Evolutionary conservation across 495 filamentous ascomycete genomes (phyloP).

Genomic region (Aspergillus biplanus): DNA sequence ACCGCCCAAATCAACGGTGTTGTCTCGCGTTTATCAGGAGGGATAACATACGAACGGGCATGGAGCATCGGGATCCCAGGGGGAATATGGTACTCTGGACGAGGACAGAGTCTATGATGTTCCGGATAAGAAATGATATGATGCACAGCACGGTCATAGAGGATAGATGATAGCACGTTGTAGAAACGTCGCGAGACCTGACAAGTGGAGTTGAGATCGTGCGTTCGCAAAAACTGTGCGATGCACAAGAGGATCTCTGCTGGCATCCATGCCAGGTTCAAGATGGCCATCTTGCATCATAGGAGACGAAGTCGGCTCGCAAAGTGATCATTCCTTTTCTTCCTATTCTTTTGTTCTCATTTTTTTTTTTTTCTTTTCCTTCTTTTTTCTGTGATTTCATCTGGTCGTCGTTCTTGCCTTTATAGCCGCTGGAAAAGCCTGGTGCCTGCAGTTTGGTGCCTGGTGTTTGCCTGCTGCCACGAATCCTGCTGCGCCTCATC

Average conservation of each 20-base stretch:
- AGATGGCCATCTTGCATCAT: not conserved
- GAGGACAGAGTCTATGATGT: not conserved
- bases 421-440: too few species aligned
- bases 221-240: not conserved
- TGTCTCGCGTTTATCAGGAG: too few species aligned
- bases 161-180: not conserved
- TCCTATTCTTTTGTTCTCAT: too few species aligned
- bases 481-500: too few species aligned
- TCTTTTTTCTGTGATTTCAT: too few species aligned
- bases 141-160: not conserved
- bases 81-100: too few species aligned
- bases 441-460: too few species aligned
- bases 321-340: too few species aligned
- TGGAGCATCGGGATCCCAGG: not conserved
- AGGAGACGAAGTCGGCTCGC: not conserved
- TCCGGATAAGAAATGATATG: not conserved
- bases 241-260: not conserved
- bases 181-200: not conserved
- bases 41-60: too few species aligned
- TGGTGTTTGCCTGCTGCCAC: too few species aligned
- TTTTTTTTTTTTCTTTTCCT: too few species aligned
- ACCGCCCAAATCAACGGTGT: not conserved
- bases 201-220: not conserved
- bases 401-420: too few species aligned
- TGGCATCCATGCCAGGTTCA: not conserved